A percentile compares a stretch with the other conserved stretches of the same genome.
phyloP scores from a whole-genome alignment of 1,284 basidiomycete genomes.

The Rhizopogon parksii region DNA sequence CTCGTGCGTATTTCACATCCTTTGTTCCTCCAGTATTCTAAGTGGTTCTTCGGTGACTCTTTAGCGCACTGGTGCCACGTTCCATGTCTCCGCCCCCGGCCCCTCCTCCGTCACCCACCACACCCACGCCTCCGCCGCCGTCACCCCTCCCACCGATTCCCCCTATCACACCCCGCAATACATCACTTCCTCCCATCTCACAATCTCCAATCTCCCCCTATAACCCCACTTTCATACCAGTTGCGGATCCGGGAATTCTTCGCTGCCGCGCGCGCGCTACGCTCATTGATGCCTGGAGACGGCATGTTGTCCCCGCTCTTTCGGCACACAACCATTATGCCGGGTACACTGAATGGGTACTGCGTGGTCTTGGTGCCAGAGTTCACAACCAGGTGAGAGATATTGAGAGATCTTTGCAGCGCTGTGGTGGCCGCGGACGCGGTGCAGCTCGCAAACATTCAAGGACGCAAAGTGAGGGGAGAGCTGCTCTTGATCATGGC shows the following conservation, averaged over 20 bases:
- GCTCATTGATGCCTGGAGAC: constrained; percentile 70
- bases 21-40: constrained; percentile 2
- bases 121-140: constrained; percentile 22
- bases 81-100: constrained; percentile 21
- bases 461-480: constrained; percentile 21
- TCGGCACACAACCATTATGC: constrained; percentile 21
- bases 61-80: constrained; percentile 35
- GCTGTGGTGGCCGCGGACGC: background rate
- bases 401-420: constrained; percentile 5
- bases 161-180: constrained; percentile 7
- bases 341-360: constrained; percentile 24
- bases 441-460: constrained; percentile 12
- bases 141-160: constrained; percentile 21
- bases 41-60: constrained; percentile 6
- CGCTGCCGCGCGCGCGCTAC: constrained; percentile 66
- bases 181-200: constrained; percentile 7
- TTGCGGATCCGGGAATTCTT: constrained; percentile 34
- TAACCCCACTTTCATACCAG: constrained; percentile 16
- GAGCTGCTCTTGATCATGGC: constrained; percentile 26
- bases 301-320: constrained; percentile 53
- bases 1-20: constrained; percentile 37
- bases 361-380: constrained; percentile 16
- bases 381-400: constrained; percentile 18
- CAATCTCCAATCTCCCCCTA: constrained; percentile 12
- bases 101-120: constrained; percentile 22